Base-by-base conservation (phyloP, 108 stramenopile genomes). In the Hondaea fermentalgiana region DNA sequence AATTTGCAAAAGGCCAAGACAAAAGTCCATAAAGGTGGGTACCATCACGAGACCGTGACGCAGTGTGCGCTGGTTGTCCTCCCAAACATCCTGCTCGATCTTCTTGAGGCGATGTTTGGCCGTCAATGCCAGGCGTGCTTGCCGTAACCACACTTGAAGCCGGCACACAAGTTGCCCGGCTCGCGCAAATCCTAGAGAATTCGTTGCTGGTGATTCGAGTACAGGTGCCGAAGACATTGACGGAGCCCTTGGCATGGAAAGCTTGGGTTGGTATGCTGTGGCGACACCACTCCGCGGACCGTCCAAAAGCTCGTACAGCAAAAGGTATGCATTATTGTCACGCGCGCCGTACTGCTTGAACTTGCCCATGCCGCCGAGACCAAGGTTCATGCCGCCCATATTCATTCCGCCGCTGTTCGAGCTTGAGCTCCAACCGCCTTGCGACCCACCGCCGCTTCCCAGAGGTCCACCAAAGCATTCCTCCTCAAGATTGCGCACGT, bases 31-130 rank as follows among this genome's bases (percentile, higher is more conserved):
- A 53, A 83, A 83, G 6, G 23, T 83, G 6, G 76, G 51, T 45
- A 83, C 76, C 76, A 83, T 83, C 19, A 83, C 76, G 43, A 83
- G 28, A 6, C 49, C 76, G 4, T 83, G 76, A 12, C 76, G 76
- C 76, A 83, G 45, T 2, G 76, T 83, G 76, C 76, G 76, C 76
- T 83, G 76, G 51, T 83, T 83, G 76, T 83, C 76, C 51, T 83
- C 76, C 76, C 76, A 83, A 6, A 83, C 76, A 12, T 83, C 76
- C 28, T 12, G 12, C 51, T 83, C 76, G 51, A 83, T 83, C n/a
- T 28, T 23, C 51, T 53, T 23, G 16, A 83, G 51, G 25, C 76
- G 45, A 12, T 35, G 45, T 45, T 53, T 47, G 10, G 76, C 76
- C 25, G 45, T 83, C n/a, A 83, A 45, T 12, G 76, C 45, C 8